phyloP scores from a whole-genome alignment of 768 basidiomycete species.

The Tylopilus rubrobrunneus region DNA sequence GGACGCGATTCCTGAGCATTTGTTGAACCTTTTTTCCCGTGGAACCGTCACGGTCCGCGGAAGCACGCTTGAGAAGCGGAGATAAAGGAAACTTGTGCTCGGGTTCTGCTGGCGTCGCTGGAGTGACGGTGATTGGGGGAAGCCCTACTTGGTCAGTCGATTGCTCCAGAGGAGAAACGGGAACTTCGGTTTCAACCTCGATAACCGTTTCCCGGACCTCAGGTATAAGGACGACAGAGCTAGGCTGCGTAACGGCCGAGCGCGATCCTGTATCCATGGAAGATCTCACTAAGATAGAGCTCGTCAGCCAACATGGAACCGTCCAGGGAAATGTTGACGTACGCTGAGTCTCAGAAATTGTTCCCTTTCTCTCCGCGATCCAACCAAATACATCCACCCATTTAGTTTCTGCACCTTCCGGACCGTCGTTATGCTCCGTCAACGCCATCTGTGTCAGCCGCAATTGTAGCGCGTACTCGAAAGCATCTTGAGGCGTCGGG shows the following conservation, averaged over 20 bases:
- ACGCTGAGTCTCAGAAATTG: slow-evolving; percentile 25
- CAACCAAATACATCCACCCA: slow-evolving; percentile 86
- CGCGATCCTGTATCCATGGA: slow-evolving; percentile 28
- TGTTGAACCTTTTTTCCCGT: slow-evolving; percentile 72
- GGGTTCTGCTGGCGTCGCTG: slow-evolving; percentile 50
- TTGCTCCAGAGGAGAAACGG: neutral
- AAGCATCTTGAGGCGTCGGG: slow-evolving; percentile 53
- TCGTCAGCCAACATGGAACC: neutral
- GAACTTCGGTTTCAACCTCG: slow-evolving; percentile 10
- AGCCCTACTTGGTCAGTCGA: neutral
- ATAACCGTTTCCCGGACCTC: slow-evolving; percentile 9
- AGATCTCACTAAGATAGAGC: slow-evolving; percentile 23
- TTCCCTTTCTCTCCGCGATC: slow-evolving; percentile 63
- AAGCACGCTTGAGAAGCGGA: slow-evolving; percentile 24
- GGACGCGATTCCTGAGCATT: slow-evolving; percentile 69
- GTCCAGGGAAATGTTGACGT: slow-evolving; percentile 3
- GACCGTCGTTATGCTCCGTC: slow-evolving; percentile 78
- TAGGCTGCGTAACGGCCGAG: slow-evolving; percentile 22
- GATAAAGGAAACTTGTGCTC: slow-evolving; percentile 16
- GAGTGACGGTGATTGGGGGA: slow-evolving; percentile 55
- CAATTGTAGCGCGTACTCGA: slow-evolving; percentile 79
- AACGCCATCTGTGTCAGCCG: slow-evolving; percentile 83
- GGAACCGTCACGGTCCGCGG: slow-evolving; percentile 43
- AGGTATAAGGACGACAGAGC: slow-evolving; percentile 12
- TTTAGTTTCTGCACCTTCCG: slow-evolving; percentile 73